A percentile compares a stretch with the other conserved stretches of the same genome.
These are phyloP conservation scores for Alternaria arbusti DNA, from an alignment of 2,329 filamentous ascomycete genomes.

Conservation along the genomic window DNA sequence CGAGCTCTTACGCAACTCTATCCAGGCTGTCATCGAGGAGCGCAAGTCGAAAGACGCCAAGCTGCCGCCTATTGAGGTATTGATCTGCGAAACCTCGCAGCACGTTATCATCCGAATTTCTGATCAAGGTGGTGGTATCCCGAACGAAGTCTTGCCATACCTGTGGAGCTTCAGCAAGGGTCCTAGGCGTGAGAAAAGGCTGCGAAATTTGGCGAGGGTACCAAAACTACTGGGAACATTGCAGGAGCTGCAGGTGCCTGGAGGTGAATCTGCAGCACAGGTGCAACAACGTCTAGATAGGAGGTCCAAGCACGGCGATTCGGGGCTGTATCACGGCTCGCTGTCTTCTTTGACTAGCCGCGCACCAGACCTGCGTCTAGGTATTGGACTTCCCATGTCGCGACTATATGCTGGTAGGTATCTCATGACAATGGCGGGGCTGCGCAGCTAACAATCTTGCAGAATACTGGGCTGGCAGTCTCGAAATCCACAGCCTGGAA, in stretches of 20 bases:
- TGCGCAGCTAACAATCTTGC: background rate
- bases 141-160: constrained; percentile 81
- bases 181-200: constrained; percentile 74
- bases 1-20: constrained; percentile 91
- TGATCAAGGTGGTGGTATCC: constrained; percentile 91
- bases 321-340: constrained; percentile 61
- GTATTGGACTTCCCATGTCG: constrained; percentile 92
- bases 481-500: constrained; percentile 90
- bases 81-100: constrained; percentile 91
- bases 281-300: constrained; percentile 27
- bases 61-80: constrained; percentile 87
- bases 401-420: constrained; percentile 75
- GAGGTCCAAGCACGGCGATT: constrained; percentile 31
- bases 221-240: constrained; percentile 92
- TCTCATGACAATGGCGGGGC: background rate
- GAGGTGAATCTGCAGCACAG: constrained; percentile 15
- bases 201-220: constrained; percentile 86
- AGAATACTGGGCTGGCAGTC: constrained; percentile 94
- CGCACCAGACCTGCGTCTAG: constrained; percentile 84
- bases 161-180: constrained; percentile 98
- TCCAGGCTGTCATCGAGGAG: constrained; percentile 87
- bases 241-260: constrained; percentile 73
- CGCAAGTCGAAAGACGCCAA: constrained; percentile 56
- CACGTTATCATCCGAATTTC: constrained; percentile 97
- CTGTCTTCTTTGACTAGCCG: constrained; percentile 80